Evolutionary conservation across 148 eudicot genomes (phyloP).

Genomic region (Rhododendron mucronatum): DNA sequence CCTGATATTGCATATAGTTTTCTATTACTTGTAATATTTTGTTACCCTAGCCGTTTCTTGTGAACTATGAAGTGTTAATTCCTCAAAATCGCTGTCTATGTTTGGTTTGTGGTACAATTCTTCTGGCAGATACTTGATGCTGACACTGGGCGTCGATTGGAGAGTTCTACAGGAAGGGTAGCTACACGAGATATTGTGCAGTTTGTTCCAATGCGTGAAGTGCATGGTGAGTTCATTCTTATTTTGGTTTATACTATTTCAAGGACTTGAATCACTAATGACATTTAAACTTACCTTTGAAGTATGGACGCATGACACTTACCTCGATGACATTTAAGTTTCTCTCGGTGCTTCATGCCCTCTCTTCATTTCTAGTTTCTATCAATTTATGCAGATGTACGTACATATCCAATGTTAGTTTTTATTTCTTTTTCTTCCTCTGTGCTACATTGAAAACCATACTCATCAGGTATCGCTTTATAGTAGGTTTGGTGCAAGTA

Average conservation of each 20-base stretch:
- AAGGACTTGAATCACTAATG: background rate
- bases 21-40: background rate
- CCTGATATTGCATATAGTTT: background rate
- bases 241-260: background rate
- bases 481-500: background rate
- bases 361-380: background rate
- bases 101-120: background rate
- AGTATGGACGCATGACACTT: background rate
- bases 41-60: background rate
- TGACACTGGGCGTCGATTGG: constrained; percentile 69
- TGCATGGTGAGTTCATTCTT: constrained; percentile 48
- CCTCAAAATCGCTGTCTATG: background rate
- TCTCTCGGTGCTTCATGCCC: background rate
- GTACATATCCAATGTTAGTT: background rate
- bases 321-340: background rate
- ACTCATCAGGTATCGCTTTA: background rate
- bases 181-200: constrained; percentile 95
- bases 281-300: background rate
- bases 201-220: constrained; percentile 86
- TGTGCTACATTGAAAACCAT: background rate
- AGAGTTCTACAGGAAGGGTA: constrained; percentile 77
- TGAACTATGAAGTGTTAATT: background rate
- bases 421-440: background rate
- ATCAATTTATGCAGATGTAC: background rate
- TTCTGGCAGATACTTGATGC: constrained; percentile 78